Evolutionary conservation across 2,329 filamentous ascomycete genomes (phyloP).

Genomic region (Cadophora sp.): DNA sequence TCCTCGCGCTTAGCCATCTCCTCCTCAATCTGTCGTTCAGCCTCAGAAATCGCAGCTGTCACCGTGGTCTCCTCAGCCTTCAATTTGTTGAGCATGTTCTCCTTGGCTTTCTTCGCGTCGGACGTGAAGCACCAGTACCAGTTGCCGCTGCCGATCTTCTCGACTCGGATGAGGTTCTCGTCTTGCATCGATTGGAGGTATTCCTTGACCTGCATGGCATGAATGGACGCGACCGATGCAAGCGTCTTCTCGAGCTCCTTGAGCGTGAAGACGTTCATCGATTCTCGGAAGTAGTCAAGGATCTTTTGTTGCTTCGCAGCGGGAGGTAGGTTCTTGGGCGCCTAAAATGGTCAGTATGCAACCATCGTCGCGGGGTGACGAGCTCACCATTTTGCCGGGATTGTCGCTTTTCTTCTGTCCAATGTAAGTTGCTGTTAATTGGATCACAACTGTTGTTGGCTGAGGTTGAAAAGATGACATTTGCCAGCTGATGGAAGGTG

Average conservation of each 20-base stretch:
- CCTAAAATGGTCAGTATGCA: slow-evolving; percentile 32
- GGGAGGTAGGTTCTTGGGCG: slow-evolving; percentile 63
- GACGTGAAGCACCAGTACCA: slow-evolving; percentile 75
- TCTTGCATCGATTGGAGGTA: slow-evolving; percentile 67
- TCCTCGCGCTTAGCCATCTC: slow-evolving; percentile 46
- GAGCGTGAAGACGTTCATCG: slow-evolving; percentile 66
- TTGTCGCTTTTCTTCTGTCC: neutral
- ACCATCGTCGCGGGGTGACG: neutral
- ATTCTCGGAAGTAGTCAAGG: slow-evolving; percentile 64
- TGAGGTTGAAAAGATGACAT: neutral
- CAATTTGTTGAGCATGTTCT: slow-evolving; percentile 47
- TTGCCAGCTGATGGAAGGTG: neutral
- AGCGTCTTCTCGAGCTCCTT: slow-evolving; percentile 73
- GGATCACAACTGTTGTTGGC: neutral
- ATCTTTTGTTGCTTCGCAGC: slow-evolving; percentile 64
- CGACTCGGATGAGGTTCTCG: slow-evolving; percentile 66
- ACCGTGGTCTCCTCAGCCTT: slow-evolving; percentile 47
- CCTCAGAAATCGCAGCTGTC: slow-evolving; percentile 43
- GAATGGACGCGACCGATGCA: slow-evolving; percentile 66
- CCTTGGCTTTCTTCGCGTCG: slow-evolving; percentile 58
- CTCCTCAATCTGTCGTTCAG: slow-evolving; percentile 45
- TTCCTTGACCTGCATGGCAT: slow-evolving; percentile 71
- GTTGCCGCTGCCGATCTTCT: slow-evolving; percentile 75
- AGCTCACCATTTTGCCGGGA: slow-evolving; percentile 15
- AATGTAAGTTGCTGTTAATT: neutral